Evolutionary conservation across 2,329 filamentous ascomycete species (phyloP).

Genomic region (Sclerotinia sclerotiorum): DNA sequence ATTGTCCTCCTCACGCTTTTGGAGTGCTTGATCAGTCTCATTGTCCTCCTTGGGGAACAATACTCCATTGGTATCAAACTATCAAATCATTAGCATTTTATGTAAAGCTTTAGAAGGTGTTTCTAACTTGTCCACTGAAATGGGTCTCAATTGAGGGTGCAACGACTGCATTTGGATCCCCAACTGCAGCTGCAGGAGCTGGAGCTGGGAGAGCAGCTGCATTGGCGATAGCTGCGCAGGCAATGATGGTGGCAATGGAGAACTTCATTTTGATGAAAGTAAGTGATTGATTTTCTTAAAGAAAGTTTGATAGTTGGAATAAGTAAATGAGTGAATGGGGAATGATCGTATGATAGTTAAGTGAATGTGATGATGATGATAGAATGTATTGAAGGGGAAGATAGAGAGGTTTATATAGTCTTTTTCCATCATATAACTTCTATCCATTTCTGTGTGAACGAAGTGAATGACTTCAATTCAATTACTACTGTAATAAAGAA

Average conservation of each 20-base stretch:
- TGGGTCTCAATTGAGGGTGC: background rate
- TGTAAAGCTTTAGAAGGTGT: no score
- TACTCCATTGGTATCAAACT: background rate
- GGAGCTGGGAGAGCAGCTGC: background rate
- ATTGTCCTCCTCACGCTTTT: background rate
- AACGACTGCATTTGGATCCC: background rate
- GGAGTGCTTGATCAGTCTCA: background rate
- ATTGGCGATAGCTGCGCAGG: background rate
- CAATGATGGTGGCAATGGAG: background rate
- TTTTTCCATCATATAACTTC: background rate
- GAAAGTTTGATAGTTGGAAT: background rate
- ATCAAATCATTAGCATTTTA: background rate
- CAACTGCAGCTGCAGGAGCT: no score
- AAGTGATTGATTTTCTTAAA: background rate
- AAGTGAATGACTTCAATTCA: no score
- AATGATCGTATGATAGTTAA: background rate
- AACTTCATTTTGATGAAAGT: constrained; percentile 9
- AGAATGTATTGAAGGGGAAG: background rate
- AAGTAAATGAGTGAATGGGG: background rate
- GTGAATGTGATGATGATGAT: background rate
- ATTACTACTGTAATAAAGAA: no score
- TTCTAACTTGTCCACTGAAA: background rate
- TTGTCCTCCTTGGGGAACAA: background rate
- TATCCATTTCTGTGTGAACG: no score
- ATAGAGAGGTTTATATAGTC: background rate